Evolutionary conservation across 2,329 filamentous ascomycete species (phyloP), one percentile per base, ranked within the genome.

Genomic region (Neopestalotiopsis clavispora): DNA sequence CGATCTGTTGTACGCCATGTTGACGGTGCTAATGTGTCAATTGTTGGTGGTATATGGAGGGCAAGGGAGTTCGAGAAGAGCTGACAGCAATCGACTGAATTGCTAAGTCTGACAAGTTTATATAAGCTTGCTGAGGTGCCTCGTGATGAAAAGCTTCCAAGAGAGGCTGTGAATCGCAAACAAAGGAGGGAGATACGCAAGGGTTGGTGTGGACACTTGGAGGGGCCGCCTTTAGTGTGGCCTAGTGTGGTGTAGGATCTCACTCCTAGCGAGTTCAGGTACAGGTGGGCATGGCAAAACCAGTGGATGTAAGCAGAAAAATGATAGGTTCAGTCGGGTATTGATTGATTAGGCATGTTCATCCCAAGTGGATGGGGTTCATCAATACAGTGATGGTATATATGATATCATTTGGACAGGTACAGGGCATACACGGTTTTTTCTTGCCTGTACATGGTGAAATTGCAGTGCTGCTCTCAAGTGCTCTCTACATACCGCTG

Each of bases 1-100:
- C 68, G 92, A 89, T 80, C 90, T 91, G 83, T 97, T 97, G 87
- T 98, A 98, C 68, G 95, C 95, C 95, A 98, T 98, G 70, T 78
- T 81, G 72, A 69, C 49, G 12, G 12, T 67, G 49, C 20, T 57
- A 12, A 20, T 6, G 32, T 32, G n/a, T 20, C 17, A 20, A 62
- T 34, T 20, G 17, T 17, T n/a, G 32, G 17, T 17, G 34, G 20
- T 30, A 59, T 30, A 34, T 59, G 3, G 23, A 28, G 23, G 23
- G 23, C 3, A 28, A 14, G 23, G 20, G 13, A 12, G 5, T 14
- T 20, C 30, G 4, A 17, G 3, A 32, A 30, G 4, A 28, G 4
- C 17, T 59, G 57, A 12, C 30, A 59, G 23, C 28, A 14, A 34
- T 13, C 32, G 17, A 6, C 30, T 20, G 28, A 40, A 30, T 62